phyloP scores from a whole-genome alignment of 2,329 filamentous ascomycete species.

The Plenodomus lindquistii region DNA sequence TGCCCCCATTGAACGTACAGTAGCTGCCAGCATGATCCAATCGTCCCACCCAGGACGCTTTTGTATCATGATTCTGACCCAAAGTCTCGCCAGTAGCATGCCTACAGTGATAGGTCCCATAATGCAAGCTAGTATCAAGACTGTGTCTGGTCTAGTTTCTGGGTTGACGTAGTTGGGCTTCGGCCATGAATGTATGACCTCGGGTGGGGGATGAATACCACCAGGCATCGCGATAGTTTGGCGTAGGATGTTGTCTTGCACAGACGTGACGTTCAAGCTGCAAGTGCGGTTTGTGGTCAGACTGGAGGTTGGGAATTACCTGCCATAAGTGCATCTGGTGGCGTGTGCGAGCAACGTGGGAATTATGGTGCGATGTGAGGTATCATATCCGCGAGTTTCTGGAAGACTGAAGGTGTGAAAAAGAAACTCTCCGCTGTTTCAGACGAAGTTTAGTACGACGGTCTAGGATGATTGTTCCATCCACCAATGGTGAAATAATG shows the following conservation, averaged over 20 bases:
- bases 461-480: no score
- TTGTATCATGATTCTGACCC: slow-evolving; percentile 34
- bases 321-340: slow-evolving; percentile 21
- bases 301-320: slow-evolving; percentile 16
- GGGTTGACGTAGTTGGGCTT: slow-evolving; percentile 29
- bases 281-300: neutral
- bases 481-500: no score
- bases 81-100: slow-evolving; percentile 31
- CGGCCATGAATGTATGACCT: slow-evolving; percentile 30
- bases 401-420: no score
- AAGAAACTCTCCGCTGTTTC: no score
- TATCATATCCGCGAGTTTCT: no score
- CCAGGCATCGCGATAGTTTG: slow-evolving; percentile 29
- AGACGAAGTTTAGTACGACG: no score
- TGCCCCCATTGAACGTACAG: slow-evolving; percentile 14
- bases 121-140: slow-evolving; percentile 22
- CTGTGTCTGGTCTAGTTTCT: slow-evolving; percentile 20
- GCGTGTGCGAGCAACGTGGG: slow-evolving; percentile 1
- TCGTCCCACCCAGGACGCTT: slow-evolving; percentile 32
- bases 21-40: slow-evolving; percentile 33
- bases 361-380: neutral
- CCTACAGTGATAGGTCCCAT: slow-evolving; percentile 26
- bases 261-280: neutral
- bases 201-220: slow-evolving; percentile 32
- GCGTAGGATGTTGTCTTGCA: neutral